Conservation (phyloP, 768 basidiomycete species). For the Podaxis pistillaris region DNA sequence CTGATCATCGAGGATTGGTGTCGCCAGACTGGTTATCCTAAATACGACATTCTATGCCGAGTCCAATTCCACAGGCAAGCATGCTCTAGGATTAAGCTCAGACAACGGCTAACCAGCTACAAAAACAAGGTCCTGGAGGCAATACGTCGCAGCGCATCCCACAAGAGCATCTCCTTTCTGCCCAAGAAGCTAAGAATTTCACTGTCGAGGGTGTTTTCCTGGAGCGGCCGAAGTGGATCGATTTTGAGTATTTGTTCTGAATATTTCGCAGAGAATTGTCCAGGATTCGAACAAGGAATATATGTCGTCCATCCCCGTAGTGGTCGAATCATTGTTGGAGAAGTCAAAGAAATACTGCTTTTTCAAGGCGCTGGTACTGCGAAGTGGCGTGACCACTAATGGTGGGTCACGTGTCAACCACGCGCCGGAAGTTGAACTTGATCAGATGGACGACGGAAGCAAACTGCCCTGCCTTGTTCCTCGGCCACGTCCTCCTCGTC, state of each 20-base stretch:
- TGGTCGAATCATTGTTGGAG: not conserved
- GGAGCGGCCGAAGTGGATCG: slow-evolving; percentile 54
- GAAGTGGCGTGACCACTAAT: not conserved
- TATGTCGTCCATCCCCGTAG: no score
- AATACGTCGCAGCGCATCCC: slow-evolving; percentile 40
- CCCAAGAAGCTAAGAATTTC: slow-evolving; percentile 37
- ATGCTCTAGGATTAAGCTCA: not conserved
- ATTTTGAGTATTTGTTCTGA: slow-evolving; percentile 43
- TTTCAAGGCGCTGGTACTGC: not conserved
- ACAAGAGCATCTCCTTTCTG: slow-evolving; percentile 46
- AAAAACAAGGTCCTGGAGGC: slow-evolving; percentile 53
- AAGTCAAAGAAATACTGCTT: not conserved
- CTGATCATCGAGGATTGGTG: not conserved
- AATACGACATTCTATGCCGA: slow-evolving; percentile 61
- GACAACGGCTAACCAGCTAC: not conserved
- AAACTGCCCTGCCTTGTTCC: not conserved
- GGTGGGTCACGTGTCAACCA: not conserved
- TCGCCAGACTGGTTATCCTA: slow-evolving; percentile 41
- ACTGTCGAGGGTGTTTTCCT: slow-evolving; percentile 51
- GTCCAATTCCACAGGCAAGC: slow-evolving; percentile 47
- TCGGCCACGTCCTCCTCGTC: not conserved
- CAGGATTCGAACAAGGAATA: no score
- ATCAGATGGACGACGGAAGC: not conserved
- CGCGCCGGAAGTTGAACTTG: slow-evolving; percentile 9
- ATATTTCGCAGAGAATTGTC: not conserved